Evolutionary conservation across 2,329 filamentous ascomycete species (phyloP), one percentile per base, ranked within the genome.

Genomic region (Penicillium expansum): DNA sequence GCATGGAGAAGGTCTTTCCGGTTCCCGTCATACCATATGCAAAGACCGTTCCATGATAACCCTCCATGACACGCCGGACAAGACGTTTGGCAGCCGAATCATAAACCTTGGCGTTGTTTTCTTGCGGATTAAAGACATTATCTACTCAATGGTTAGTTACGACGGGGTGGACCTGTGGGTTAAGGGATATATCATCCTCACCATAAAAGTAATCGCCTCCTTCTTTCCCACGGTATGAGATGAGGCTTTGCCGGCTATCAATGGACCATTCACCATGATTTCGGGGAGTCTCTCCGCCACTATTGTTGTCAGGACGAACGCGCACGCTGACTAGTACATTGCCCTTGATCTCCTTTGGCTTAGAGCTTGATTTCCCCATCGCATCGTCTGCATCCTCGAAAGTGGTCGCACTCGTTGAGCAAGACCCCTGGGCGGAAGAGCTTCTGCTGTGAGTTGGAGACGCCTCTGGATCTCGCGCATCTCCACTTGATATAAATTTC

Each of bases 11-110:
- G 0, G 94, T 99, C 79, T 99, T 99, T 65, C 94, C 94, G 0
- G 94, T 97, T 60, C 94, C 94, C 4, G 94, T 99, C 92, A 97
- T 97, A 70, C 94, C 94, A 73, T 99, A 99, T 18, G 93, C 93
- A 73, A 99, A 97, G 24, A 99, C 94, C 1, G 94, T 99, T 57
- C 93, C 94, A 69, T 97, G 93, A 73, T 97, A 99, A 41, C 94
- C 94, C 79, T 99, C 94, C 94, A 99, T 99, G 48, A 99, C 94
- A 68, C 94, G 84, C 65, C 94, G 89, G 45, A 99, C 94, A 50
- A 99, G 81, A 60, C 94, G 89, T 77, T 97, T 97, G 42, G 94
- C 94, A 44, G 86, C 90, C 61, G 93, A 87, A 75, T 99, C 94
- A 73, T 99, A 99, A 10, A 99, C 94, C 71, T 89, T 88, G 52